These are phyloP conservation scores for Ottelia alismoides DNA, from an alignment of 106 monocot species.

Conservation along the genomic window DNA sequence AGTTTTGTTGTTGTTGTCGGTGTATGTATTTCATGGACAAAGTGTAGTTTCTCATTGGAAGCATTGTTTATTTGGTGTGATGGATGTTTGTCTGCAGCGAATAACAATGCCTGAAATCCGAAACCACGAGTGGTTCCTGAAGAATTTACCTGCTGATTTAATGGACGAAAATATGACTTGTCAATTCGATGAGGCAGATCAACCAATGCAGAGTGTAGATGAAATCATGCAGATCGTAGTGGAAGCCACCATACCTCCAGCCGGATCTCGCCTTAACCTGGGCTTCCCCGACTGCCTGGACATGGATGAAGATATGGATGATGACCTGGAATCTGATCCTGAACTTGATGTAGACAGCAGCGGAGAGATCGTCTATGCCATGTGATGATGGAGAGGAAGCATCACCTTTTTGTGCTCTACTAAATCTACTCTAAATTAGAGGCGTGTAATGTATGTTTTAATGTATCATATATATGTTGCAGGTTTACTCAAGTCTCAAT, in stretches of 20 bases:
- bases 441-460: too few relatives aligned
- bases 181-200: constrained; percentile 56
- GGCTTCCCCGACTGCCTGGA: constrained; percentile 35
- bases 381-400: too few relatives aligned
- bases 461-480: too few relatives aligned
- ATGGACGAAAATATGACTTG: constrained; percentile 52
- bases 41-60: too few relatives aligned
- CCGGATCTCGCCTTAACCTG: constrained; percentile 39
- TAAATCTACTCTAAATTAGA: too few relatives aligned
- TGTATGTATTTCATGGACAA: too few relatives aligned
- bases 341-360: constrained; percentile 80
- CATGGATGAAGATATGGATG: constrained; percentile 70
- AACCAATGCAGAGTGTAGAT: constrained; percentile 53
- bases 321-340: constrained; percentile 61
- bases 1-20: too few relatives aligned
- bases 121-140: constrained; percentile 67
- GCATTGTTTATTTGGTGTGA: too few relatives aligned
- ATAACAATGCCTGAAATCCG: constrained; percentile 67
- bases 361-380: constrained; percentile 76
- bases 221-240: constrained; percentile 90
- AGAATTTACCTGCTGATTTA: constrained; percentile 56
- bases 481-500: too few relatives aligned
- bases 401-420: too few relatives aligned
- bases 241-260: constrained; percentile 68
- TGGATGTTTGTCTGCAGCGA: constrained; percentile 50